Percentiles rank a stretch among this genome's conserved stretches.
Conservation (phyloP, 2,329 filamentous ascomycete species). For the Cryphonectria carpinicola region DNA sequence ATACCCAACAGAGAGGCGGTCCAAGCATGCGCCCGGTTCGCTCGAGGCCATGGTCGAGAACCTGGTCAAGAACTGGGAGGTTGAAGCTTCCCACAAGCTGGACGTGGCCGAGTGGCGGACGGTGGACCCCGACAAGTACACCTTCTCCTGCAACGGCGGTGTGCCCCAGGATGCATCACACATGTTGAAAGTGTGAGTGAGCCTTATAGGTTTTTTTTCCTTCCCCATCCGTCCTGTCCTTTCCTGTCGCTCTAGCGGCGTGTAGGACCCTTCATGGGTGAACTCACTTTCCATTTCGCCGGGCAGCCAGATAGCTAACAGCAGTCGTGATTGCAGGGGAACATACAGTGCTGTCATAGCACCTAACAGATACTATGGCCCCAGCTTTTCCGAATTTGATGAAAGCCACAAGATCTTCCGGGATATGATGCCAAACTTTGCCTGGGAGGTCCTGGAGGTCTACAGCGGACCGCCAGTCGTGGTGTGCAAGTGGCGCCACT, state of each 20-base stretch:
- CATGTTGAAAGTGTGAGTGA: constrained; percentile 65
- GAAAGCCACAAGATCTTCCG: constrained; percentile 72
- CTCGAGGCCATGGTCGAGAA: constrained; percentile 68
- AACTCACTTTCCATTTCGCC: constrained; percentile 8
- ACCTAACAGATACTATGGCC: constrained; percentile 67
- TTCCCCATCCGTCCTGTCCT: no score
- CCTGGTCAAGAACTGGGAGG: constrained; percentile 75
- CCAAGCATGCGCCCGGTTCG: constrained; percentile 57
- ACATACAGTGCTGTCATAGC: constrained; percentile 72
- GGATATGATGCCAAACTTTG: constrained; percentile 73
- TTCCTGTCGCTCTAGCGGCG: not conserved
- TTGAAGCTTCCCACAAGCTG: constrained; percentile 71
- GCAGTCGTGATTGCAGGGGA: constrained; percentile 18
- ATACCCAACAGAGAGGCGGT: constrained; percentile 55
- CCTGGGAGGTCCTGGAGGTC: constrained; percentile 72
- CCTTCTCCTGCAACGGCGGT: constrained; percentile 66
- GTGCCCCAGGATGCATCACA: constrained; percentile 60
- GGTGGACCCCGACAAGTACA: constrained; percentile 62
- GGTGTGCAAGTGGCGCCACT: constrained; percentile 69
- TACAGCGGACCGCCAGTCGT: constrained; percentile 67
- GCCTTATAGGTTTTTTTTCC: not conserved
- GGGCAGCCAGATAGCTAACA: constrained; percentile 11
- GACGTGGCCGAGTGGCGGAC: constrained; percentile 66
- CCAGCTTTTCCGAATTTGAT: constrained; percentile 63
- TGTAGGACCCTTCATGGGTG: not conserved